Evolutionary conservation across 2,329 filamentous ascomycete species (phyloP).

Genomic region (Pyricularia sp.): DNA sequence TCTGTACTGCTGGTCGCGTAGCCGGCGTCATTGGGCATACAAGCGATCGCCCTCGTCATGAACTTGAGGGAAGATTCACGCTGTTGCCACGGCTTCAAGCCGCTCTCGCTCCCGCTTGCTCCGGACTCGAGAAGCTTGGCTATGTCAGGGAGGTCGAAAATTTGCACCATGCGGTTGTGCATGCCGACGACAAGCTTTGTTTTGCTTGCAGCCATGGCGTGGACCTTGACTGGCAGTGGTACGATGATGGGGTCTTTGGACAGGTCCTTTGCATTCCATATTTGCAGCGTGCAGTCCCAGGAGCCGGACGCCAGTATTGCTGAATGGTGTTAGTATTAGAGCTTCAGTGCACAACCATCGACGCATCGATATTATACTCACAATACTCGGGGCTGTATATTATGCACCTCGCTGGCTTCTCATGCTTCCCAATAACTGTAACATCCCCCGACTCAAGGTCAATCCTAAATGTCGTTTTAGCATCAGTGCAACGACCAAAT

Average conservation of each 20-base stretch:
- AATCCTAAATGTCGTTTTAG: conserved; percentile 26
- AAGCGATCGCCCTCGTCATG: conserved; percentile 82
- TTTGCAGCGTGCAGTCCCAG: conserved; percentile 84
- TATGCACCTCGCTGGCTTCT: conserved; percentile 67
- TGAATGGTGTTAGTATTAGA: conserved; percentile 13
- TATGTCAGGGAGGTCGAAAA: conserved; percentile 74
- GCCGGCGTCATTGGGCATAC: conserved; percentile 92
- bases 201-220: conserved; percentile 65
- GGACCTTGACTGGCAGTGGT: conserved; percentile 71
- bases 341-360: neutral
- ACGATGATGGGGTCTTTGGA: conserved; percentile 48
- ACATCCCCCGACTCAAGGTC: conserved; percentile 61
- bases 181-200: conserved; percentile 89
- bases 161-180: conserved; percentile 84
- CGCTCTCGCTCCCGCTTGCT: conserved; percentile 20
- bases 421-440: conserved; percentile 65
- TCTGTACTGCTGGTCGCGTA: conserved; percentile 91
- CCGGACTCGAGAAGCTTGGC: conserved; percentile 36
- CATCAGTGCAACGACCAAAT: neutral
- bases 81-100: conserved; percentile 74
- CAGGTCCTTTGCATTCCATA: conserved; percentile 52
- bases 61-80: conserved; percentile 92
- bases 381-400: conserved; percentile 66
- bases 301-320: conserved; percentile 75
- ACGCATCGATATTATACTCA: conserved; percentile 19